Base-by-base conservation (phyloP, 2,329 filamentous ascomycete genomes). In the Penicillium glabrum region DNA sequence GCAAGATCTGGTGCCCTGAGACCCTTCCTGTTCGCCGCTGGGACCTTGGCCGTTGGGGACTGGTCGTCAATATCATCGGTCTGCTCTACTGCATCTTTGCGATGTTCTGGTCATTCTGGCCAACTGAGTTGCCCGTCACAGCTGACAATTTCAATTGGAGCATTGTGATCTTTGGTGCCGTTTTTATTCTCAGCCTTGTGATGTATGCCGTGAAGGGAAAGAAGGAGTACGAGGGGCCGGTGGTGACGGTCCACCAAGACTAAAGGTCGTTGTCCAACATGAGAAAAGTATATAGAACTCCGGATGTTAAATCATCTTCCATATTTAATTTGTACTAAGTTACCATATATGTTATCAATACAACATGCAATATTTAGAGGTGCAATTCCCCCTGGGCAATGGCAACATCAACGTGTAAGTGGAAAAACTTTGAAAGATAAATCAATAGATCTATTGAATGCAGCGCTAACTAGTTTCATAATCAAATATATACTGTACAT, bases 91-190 rank as follows among this genome's bases (percentile, higher is more conserved):
- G 78, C 1, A 58, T 72, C 1, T 72, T 78, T 33, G 70, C 80
- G 1, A 75, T 80, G 54, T 72, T 82, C 46, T 81, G 81, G 65
- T 69, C 72, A 14, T 79, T 80, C 54, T 83, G 81, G 67, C 81
- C 82, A 1, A 64, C 69, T 1, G 59, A 66, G 1, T 64, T 73
- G 11, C 65, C 72, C 0, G 73, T 80, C 1, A 75, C 71, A 0
- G 61, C 70, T 3, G 66, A 63, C 4, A 76, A 73, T 10, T 80
- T 83, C 67, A 84, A 84, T 66, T 84, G 79, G 79, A 76, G 75
- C 26, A 64, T 72, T 19, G 71, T 80, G 5, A 75, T 83, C 37
- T 80, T 80, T 52, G 67, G 62, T 41, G 71, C 68, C 2, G 69
- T 76, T 5, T 72, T 80, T 57, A 48, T 75, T 8, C 69, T 79